These are phyloP conservation scores for Pseudonectria buxi DNA, from an alignment of 2,329 filamentous ascomycete genomes.

Conservation along the genomic window DNA sequence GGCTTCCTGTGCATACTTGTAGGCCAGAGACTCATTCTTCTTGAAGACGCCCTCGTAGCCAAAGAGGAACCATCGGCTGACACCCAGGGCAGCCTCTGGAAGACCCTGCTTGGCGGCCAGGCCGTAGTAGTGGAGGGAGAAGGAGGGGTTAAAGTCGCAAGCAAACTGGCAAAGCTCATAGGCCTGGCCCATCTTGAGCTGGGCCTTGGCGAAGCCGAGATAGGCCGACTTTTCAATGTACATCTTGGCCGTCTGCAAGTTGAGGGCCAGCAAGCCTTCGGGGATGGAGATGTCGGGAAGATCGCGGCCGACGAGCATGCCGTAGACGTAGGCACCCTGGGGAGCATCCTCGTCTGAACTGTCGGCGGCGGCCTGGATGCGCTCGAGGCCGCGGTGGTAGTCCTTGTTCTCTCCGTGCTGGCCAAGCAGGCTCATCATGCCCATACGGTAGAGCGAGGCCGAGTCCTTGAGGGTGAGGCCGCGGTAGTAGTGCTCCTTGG, in stretches of 20 bases:
- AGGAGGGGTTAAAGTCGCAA: constrained; percentile 88
- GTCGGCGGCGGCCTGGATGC: constrained; percentile 77
- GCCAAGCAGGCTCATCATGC: constrained; percentile 95
- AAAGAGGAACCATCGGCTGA: constrained; percentile 98
- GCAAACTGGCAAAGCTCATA: constrained; percentile 91
- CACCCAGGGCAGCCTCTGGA: constrained; percentile 86
- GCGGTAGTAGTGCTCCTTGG: constrained; percentile 80
- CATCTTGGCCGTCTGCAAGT: constrained; percentile 67
- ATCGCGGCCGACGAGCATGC: constrained; percentile 87
- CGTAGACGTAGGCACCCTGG: constrained; percentile 90
- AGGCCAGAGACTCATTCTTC: constrained; percentile 93
- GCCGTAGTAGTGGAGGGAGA: constrained; percentile 93
- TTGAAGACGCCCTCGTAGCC: constrained; percentile 87
- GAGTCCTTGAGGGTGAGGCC: constrained; percentile 79
- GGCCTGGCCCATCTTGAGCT: constrained; percentile 93
- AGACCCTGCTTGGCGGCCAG: constrained; percentile 89
- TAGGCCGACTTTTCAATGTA: constrained; percentile 97
- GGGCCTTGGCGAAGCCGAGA: constrained; percentile 90
- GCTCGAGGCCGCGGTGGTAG: constrained; percentile 66
- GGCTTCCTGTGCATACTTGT: constrained; percentile 81
- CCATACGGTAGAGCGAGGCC: constrained; percentile 76
- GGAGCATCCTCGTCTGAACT: constrained; percentile 93
- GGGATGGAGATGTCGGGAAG: constrained; percentile 86
- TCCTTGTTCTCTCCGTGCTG: constrained; percentile 89
- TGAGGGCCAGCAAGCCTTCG: constrained; percentile 58